Conservation (phyloP, 2,329 filamentous ascomycete species). For the Didymella arachidicola region DNA sequence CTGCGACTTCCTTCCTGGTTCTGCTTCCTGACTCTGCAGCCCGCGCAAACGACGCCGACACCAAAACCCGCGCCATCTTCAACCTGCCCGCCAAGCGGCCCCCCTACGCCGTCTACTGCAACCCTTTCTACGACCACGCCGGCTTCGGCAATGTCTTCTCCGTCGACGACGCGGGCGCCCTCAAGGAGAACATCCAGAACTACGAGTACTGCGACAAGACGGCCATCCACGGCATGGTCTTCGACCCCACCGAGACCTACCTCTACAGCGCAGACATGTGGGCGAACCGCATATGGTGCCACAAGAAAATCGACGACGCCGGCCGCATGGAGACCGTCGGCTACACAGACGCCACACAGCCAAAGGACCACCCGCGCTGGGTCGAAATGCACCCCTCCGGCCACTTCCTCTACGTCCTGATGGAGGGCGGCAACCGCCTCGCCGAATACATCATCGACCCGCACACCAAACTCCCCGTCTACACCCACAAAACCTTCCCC, state of each 20-base stretch:
- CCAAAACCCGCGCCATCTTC: conserved; percentile 90
- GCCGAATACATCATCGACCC: conserved; percentile 83
- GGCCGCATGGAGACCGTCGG: conserved; percentile 74
- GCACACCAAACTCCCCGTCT: conserved; percentile 75
- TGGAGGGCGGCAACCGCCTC: conserved; percentile 87
- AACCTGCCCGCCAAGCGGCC: conserved; percentile 79
- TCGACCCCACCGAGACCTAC: conserved; percentile 75
- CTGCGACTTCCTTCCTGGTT: too few relatives aligned
- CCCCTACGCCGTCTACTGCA: conserved; percentile 85
- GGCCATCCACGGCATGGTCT: conserved; percentile 84
- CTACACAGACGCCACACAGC: conserved; percentile 72
- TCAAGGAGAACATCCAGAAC: conserved; percentile 73
- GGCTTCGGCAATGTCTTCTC: conserved; percentile 81
- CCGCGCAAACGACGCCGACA: conserved; percentile 70
- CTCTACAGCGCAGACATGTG: conserved; percentile 81
- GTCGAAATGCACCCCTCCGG: conserved; percentile 82
- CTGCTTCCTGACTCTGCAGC: conserved; percentile 56
- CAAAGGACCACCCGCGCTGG: conserved; percentile 84
- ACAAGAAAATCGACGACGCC: conserved; percentile 70
- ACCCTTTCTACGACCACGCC: conserved; percentile 88
- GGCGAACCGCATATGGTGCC: conserved; percentile 84
- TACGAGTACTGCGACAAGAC: conserved; percentile 74
- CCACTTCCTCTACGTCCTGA: conserved; percentile 82
- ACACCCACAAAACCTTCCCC: conserved; percentile 78
- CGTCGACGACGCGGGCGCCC: conserved; percentile 63